Evolutionary conservation across 768 basidiomycete genomes (phyloP).

Genomic region (Podaxis sp.): DNA sequence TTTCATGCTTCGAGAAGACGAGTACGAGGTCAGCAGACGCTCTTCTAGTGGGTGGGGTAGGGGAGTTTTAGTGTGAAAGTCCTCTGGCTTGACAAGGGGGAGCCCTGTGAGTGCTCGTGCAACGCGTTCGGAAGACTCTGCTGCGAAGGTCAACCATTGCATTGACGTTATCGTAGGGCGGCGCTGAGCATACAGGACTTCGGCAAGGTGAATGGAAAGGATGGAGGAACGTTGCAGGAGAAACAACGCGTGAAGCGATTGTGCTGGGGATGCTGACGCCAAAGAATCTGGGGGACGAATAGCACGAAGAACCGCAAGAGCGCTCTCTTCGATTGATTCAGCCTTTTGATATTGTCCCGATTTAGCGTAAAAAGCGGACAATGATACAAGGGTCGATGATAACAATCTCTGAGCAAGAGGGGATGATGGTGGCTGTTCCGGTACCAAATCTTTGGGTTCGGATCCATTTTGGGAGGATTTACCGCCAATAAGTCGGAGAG

Average conservation of each 20-base stretch:
- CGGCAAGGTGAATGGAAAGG: constrained; percentile 70
- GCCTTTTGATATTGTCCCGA: constrained; percentile 57
- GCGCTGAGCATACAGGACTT: constrained; percentile 59
- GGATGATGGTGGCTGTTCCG: constrained; percentile 46
- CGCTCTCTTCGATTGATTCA: constrained; percentile 51
- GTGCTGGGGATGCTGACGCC: constrained; percentile 48
- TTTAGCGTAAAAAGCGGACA: constrained; percentile 69
- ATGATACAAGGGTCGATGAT: constrained; percentile 61
- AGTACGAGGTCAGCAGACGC: constrained; percentile 44
- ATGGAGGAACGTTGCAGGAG: constrained; percentile 75
- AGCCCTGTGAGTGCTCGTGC: constrained; percentile 51
- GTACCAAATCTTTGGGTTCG: constrained; percentile 26
- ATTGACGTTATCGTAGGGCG: constrained; percentile 45
- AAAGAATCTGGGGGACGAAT: constrained; percentile 47
- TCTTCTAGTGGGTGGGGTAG: constrained; percentile 22
- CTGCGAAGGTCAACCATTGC: constrained; percentile 58
- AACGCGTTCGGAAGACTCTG: constrained; percentile 67
- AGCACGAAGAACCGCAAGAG: constrained; percentile 54
- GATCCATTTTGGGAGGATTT: constrained; percentile 13
- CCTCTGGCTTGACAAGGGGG: constrained; percentile 33
- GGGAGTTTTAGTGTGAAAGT: constrained; percentile 27
- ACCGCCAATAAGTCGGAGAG: constrained; percentile 48
- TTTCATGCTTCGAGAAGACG: constrained; percentile 48
- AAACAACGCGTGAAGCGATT: constrained; percentile 63
- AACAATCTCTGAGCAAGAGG: constrained; percentile 66